Conservation (phyloP, 2,329 filamentous ascomycete genomes). For the Trichoderma asperellum region DNA sequence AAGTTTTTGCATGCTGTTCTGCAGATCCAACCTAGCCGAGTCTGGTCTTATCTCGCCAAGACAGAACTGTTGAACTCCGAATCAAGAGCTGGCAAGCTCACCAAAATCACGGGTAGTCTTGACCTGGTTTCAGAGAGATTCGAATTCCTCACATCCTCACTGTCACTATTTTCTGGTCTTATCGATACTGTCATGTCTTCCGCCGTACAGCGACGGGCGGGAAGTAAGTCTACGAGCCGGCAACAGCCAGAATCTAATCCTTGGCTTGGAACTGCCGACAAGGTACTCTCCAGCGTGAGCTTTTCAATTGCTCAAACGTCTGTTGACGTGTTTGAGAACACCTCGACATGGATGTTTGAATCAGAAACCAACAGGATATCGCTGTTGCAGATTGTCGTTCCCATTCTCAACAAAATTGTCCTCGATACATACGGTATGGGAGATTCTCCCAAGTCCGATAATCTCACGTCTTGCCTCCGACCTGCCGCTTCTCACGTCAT, state of each 20-base stretch:
- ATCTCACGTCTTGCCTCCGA: constrained; percentile 64
- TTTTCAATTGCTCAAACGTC: constrained; percentile 74
- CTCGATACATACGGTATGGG: constrained; percentile 76
- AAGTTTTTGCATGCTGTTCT: constrained; percentile 79
- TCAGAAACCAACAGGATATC: constrained; percentile 68
- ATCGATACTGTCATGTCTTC: constrained; percentile 75
- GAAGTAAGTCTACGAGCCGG: constrained; percentile 53
- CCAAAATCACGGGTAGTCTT: constrained; percentile 76
- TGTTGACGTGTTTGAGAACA: constrained; percentile 84
- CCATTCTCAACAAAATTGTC: constrained; percentile 72
- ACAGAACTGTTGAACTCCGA: constrained; percentile 79
- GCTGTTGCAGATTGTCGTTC: constrained; percentile 69
- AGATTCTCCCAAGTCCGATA: constrained; percentile 52
- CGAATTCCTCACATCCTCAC: constrained; percentile 73
- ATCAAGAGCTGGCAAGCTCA: constrained; percentile 75
- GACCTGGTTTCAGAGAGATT: constrained; percentile 79
- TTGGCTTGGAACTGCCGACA: constrained; percentile 76
- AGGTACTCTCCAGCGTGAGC: constrained; percentile 72
- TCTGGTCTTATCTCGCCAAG: constrained; percentile 87
- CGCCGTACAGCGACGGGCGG: constrained; percentile 66
- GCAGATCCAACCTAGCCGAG: constrained; percentile 74
- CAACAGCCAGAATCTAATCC: constrained; percentile 55
- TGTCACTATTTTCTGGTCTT: constrained; percentile 73
- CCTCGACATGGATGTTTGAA: constrained; percentile 81
- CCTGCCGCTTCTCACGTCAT: constrained; percentile 76